Evolutionary conservation across 2,329 filamentous ascomycete genomes (phyloP).

Genomic region (Phialocephala sp.): DNA sequence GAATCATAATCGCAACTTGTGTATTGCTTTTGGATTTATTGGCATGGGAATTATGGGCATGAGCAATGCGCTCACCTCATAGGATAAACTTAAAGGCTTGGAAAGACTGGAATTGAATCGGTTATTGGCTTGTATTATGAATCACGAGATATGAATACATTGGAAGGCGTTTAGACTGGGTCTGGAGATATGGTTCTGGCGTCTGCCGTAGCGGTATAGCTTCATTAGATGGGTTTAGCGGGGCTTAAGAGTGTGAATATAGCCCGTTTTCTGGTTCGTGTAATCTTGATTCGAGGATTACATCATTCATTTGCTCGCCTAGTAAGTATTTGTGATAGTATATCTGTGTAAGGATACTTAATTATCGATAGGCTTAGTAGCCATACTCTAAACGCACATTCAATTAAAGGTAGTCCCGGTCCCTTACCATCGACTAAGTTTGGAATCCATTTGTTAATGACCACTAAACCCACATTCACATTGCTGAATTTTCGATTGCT

Average conservation of each 20-base stretch:
- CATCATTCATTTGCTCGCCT: neutral
- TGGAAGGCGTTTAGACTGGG: constrained; percentile 15
- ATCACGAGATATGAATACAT: constrained; percentile 7
- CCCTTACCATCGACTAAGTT: too few relatives aligned
- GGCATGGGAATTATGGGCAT: constrained; percentile 88
- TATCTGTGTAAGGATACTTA: neutral
- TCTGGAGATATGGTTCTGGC: neutral
- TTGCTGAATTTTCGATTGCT: too few relatives aligned
- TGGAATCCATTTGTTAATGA: too few relatives aligned
- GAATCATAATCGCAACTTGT: constrained; percentile 78
- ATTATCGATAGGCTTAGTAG: neutral
- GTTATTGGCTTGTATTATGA: constrained; percentile 7
- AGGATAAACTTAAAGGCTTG: neutral
- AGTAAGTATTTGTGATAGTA: neutral
- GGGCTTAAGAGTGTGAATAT: neutral
- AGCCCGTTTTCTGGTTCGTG: neutral
- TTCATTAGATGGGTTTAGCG: neutral
- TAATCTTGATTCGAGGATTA: neutral
- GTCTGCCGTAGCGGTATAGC: neutral
- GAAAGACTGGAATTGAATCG: constrained; percentile 14
- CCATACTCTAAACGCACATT: neutral
- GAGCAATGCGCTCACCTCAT: constrained; percentile 82
- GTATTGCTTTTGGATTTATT: constrained; percentile 79
- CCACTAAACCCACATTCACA: too few relatives aligned
- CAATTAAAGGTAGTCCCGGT: neutral